Evolutionary conservation across 805 yeast species (phyloP).

Genomic region (Candida cerambycidarum): DNA sequence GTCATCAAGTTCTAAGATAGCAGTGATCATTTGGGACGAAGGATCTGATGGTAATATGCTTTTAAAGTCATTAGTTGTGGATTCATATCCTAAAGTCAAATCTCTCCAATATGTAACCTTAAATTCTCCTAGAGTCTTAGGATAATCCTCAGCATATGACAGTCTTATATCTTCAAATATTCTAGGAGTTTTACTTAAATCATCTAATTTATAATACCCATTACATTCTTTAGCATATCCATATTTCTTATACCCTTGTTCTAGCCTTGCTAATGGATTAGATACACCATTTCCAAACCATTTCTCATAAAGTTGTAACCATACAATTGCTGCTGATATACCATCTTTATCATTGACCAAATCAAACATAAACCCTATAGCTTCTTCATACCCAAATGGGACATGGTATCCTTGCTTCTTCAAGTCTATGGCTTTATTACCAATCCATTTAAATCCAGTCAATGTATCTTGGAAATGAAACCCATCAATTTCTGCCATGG

Average conservation of each 20-base stretch:
- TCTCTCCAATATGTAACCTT: conserved; percentile 73
- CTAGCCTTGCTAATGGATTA: conserved; percentile 51
- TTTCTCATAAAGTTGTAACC: conserved; percentile 62
- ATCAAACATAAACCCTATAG: conserved; percentile 90
- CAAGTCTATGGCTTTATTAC: conserved; percentile 77
- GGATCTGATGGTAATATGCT: conserved; percentile 74
- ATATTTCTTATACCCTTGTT: conserved; percentile 57
- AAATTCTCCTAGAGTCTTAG: conserved; percentile 56
- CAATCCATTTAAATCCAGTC: conserved; percentile 98
- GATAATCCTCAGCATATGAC: conserved; percentile 31
- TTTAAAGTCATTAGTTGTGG: conserved; percentile 52
- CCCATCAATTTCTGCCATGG: conserved; percentile 63
- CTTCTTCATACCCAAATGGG: conserved; percentile 94
- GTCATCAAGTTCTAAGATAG: conserved; percentile 29
- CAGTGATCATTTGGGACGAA: conserved; percentile 85
- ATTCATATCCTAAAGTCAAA: conserved; percentile 78
- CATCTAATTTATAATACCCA: conserved; percentile 75
- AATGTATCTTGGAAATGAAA: conserved; percentile 76
- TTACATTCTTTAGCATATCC: conserved; percentile 86
- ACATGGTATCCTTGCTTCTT: conserved; percentile 64
- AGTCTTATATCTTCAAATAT: conserved; percentile 59
- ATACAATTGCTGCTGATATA: conserved; percentile 72
- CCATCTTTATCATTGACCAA: conserved; percentile 93
- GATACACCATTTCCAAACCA: conserved; percentile 43
- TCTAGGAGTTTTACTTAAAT: conserved; percentile 47